Evolutionary conservation across 139 green algal species (phyloP).

Genomic region (Marvania coccoides): DNA sequence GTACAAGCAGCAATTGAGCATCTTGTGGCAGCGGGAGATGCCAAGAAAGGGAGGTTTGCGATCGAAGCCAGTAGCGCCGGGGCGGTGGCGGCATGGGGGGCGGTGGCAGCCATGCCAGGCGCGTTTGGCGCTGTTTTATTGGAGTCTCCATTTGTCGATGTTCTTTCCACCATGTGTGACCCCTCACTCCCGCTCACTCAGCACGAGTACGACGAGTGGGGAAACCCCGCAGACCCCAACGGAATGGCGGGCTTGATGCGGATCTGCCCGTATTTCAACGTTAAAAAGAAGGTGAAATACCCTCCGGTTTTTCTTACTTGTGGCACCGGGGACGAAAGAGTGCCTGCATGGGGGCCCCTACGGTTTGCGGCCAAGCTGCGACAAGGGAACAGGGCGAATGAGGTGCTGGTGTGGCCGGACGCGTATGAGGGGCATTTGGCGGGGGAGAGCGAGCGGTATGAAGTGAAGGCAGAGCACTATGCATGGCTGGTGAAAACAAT

Average conservation of each 20-base stretch:
- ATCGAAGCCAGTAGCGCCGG: conserved; percentile 35
- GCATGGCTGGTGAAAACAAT: conserved; percentile 8
- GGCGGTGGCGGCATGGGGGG: conserved; percentile 12
- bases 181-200: conserved; percentile 65
- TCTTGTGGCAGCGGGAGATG: conserved; percentile 24
- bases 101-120: conserved; percentile 18
- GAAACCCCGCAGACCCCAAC: conserved; percentile 7
- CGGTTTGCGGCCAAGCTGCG: conserved; percentile 10
- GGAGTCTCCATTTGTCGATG: conserved; percentile 84
- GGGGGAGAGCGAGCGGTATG: conserved; percentile 2
- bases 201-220: conserved; percentile 63
- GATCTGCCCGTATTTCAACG: not conserved
- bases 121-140: conserved; percentile 26
- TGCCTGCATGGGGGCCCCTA: conserved; percentile 22
- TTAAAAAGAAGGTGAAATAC: not conserved
- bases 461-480: conserved; percentile 10
- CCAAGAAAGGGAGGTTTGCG: conserved; percentile 2
- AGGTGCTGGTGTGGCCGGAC: conserved; percentile 12
- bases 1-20: conserved; percentile 33
- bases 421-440: conserved; percentile 18
- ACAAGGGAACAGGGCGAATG: not conserved
- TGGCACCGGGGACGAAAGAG: not conserved
- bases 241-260: not conserved
- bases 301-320: conserved; percentile 15
- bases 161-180: conserved; percentile 53